These are phyloP conservation scores for Malassezia vespertilionis DNA, from an alignment of 1,284 basidiomycete genomes.

Conservation along the genomic window DNA sequence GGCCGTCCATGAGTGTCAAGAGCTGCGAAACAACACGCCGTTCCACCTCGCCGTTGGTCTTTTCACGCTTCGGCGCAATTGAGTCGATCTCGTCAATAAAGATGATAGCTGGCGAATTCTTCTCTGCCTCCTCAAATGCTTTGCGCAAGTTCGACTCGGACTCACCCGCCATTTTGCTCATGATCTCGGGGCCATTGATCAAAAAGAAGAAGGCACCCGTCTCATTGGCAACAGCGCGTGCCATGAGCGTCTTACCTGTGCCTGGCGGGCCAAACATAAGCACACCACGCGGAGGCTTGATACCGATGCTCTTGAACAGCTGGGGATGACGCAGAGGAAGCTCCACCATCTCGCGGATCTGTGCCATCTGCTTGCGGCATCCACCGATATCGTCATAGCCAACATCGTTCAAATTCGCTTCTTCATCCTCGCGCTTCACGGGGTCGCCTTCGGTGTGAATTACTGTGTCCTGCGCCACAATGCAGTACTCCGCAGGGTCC, in stretches of 20 bases:
- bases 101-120: slow-evolving; percentile 99
- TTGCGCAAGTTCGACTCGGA: slow-evolving; percentile 92
- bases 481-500: slow-evolving; percentile 89
- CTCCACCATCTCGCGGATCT: slow-evolving; percentile 97
- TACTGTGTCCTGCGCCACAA: slow-evolving; percentile 91
- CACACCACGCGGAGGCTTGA: slow-evolving; percentile 78
- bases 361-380: slow-evolving; percentile 97
- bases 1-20: slow-evolving; percentile 94
- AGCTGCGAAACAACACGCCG: slow-evolving; percentile 96
- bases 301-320: slow-evolving; percentile 98
- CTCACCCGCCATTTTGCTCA: slow-evolving; percentile 99
- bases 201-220: slow-evolving; percentile 99
- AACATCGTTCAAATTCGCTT: slow-evolving; percentile 88
- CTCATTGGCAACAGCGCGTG: slow-evolving; percentile 96
- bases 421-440: slow-evolving; percentile 96
- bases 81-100: slow-evolving; percentile 99
- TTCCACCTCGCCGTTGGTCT: slow-evolving; percentile 99
- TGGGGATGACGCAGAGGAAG: slow-evolving; percentile 94
- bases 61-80: slow-evolving; percentile 98
- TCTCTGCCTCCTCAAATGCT: slow-evolving; percentile 98
- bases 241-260: slow-evolving; percentile 59
- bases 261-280: slow-evolving; percentile 48
- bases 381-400: slow-evolving; percentile 99
- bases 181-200: slow-evolving; percentile 98
- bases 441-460: slow-evolving; percentile 97